A percentile compares a stretch with the other conserved stretches of the same genome.
Evolutionary conservation across 495 filamentous ascomycete genomes (phyloP).

Genomic region (Cladorrhinum samala): DNA sequence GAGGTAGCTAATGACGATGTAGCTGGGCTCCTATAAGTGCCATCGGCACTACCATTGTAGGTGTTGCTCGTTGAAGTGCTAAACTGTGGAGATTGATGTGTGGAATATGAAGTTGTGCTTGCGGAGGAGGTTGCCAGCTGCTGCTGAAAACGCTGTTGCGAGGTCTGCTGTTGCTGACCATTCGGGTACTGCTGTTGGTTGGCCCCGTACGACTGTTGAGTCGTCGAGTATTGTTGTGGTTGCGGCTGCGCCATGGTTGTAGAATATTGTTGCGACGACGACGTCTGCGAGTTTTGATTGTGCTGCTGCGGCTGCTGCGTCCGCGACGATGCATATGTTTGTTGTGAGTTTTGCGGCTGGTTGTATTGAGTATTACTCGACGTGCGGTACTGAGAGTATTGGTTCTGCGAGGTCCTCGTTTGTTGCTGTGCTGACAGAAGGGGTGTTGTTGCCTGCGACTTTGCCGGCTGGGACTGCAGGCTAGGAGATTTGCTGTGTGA

Average conservation of each 20-base stretch:
- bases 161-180: slow-evolving; percentile 19
- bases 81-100: slow-evolving; percentile 41
- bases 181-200: slow-evolving; percentile 27
- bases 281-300: slow-evolving; percentile 10
- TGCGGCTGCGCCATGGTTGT: slow-evolving; percentile 14
- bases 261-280: slow-evolving; percentile 20
- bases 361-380: slow-evolving; percentile 14
- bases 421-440: slow-evolving; percentile 17
- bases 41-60: slow-evolving; percentile 29
- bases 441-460: slow-evolving; percentile 16
- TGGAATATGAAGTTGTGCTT: slow-evolving; percentile 30
- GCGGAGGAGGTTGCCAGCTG: slow-evolving; percentile 34
- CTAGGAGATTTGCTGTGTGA: slow-evolving; percentile 21
- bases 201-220: slow-evolving; percentile 18
- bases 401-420: slow-evolving; percentile 12
- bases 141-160: slow-evolving; percentile 39
- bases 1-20: slow-evolving; percentile 19
- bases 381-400: slow-evolving; percentile 19
- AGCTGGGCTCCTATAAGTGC: slow-evolving; percentile 33
- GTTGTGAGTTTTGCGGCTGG: slow-evolving; percentile 13
- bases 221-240: slow-evolving; percentile 15
- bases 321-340: slow-evolving; percentile 8
- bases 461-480: slow-evolving; percentile 20
- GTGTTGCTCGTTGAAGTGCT: slow-evolving; percentile 31
- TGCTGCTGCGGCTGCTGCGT: slow-evolving; percentile 14